Base-by-base conservation (phyloP, 2,329 filamentous ascomycete genomes). In the Emergomyces africanus region DNA sequence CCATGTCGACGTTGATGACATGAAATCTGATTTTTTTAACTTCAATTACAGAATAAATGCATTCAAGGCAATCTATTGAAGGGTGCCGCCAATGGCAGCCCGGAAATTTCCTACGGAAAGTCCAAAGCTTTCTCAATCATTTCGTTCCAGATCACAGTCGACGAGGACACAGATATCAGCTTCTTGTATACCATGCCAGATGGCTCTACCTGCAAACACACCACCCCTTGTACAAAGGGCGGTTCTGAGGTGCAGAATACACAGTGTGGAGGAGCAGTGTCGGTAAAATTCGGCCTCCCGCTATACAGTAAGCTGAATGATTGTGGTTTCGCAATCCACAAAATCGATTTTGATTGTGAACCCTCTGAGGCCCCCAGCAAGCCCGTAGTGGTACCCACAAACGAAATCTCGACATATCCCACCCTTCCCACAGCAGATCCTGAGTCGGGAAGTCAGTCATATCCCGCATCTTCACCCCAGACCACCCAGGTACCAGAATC, bases 201-300 rank as follows among this genome's bases (percentile, higher is more conserved):
- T 71, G 88, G 88, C 66, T 85, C 83, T 15, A 82, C 74, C 61
- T 97, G 92, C 84, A 92, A 88, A 77, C 87, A 95, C 67, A 84
- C 83, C 63, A 78, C 82, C 64, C 70, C 79, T 57, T 95, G 89
- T 82, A 82, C 79, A 64, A 77, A 80, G 59, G 77, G 79, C 18
- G 89, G 89, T 67, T 85, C 83, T 60, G 82, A 81, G 53, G 79
- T 96, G 67, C 76, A 83, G 75, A 96, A 96, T 82, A 83, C 78
- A 62, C 90, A 96, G 80, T 97, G 92, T 72, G 92, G 90, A 82
- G 91, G 91, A 74, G 91, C 92, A 64, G 89, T 81, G 71, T 85
- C 83, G 60, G 90, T 96, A 62, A 84, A 82, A 58, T 85, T 96
- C 71, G 76, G 79, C 64, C 74, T 82, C 60, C 83, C 86, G 69